Base-by-base conservation (phyloP, 1,284 basidiomycete genomes). In the Hymenochaete sp. region DNA sequence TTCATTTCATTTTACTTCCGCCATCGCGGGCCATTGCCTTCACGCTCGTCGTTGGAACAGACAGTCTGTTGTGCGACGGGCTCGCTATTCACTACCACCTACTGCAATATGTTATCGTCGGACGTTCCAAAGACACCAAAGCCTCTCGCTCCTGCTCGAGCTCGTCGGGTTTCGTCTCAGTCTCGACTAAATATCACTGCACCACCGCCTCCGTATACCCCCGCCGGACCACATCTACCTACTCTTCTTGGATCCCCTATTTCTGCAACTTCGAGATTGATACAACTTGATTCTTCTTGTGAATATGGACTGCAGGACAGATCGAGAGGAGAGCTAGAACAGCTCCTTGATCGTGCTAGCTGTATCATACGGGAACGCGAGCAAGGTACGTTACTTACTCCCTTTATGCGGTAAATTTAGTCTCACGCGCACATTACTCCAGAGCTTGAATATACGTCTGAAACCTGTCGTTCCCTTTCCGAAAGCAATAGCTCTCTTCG, bases 281-380 rank as follows among this genome's bases (percentile, higher is more conserved):
- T 49, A 11, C 24, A 26, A 8, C 16, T 25, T n/a, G 38, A 28
- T 18, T 27, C 44, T 5, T 19, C 19, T 7, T 14, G 35, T n/a
- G 42, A 45, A 18, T 27, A 18, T 7, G 29, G 41, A 14, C 16
- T 44, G 2, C 45, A 41, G 32, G 35, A 42, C 25, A 42, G 67
- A 55, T 84, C 80, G n/a, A 68, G 75, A 32, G 81, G 81, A 51
- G 85, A 89, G 54, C 70, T 89, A 36, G 73, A 77, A 7, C 71
- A 71, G 29, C 65, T 87, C 31, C 70, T 88, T 28, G 61, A 74
- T 32, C 77, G 77, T 57, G 85, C 82, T 2, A 80, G 82, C 50
- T 72, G 67, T 45, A 66, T 89, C 38, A 88, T 92, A 51, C 80
- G 77, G 56, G 77, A 80, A 48, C 71, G 84, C 36, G 85, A 87